Base-by-base conservation (phyloP, 257 asterid species). In the Gynochthodes officinalis region DNA sequence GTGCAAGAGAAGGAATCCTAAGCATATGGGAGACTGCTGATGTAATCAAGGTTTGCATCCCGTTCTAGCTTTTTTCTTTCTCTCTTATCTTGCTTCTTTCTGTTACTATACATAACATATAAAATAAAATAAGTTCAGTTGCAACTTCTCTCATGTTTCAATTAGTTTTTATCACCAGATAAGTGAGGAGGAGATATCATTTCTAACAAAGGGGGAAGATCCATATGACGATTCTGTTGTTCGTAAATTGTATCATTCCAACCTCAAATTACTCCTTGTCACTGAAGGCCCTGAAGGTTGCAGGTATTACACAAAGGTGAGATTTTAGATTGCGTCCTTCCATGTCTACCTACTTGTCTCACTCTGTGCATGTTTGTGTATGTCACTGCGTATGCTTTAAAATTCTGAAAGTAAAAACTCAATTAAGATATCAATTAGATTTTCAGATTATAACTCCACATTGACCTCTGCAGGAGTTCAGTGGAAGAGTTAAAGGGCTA, bases 231-330 rank as follows among this genome's bases (percentile, higher is more conserved):
- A 92, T 53, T 80, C 84, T 37, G 98, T 95, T 16, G 96, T 90
- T 66, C 95, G 94, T 13, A 92, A 89, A 78, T 60, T 95, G 82
- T 95, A 80, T 86, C 99, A 95, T 80, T 80, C 91, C 16, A 85
- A 89, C 74, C 90, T 90, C 70, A 90, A 90, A 66, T 79, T 95
- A 71, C 96, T 95, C 71, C 98, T 95, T 1, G 97, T 95, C 54
- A 95, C 99, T 28, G 99, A 95, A 84, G 99, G 99, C 55, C 75
- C 98, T 19, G 96, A 84, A 64, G 99, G 99, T 71, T 95, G 98
- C 90, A 84, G 99, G 74, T 92, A 95, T 74, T 95, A 92, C 81
- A 89, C 99, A 68, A 95, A 95, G 97, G 99, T 92, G 68, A 54
- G 83, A 52, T 74, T 77, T 64, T 40, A 64, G 70, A 69, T 49